Evolutionary conservation across 306 rosid genomes (phyloP).

Genomic region (Rosa rugosa): DNA sequence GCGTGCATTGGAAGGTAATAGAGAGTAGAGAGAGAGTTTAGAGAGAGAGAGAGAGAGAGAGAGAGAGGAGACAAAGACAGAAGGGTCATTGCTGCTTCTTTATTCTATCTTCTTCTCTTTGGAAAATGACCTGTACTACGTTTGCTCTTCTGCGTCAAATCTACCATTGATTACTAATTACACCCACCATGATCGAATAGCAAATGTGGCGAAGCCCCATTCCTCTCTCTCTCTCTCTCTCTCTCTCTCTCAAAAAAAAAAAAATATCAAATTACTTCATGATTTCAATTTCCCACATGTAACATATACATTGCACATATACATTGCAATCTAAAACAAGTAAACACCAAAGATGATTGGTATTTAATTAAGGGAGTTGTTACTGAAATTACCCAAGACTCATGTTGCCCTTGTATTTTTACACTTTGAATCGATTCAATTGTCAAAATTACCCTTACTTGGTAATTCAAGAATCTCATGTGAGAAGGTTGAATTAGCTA

Average conservation of each 20-base stretch:
- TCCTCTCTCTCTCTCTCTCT: background rate
- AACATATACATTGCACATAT: background rate
- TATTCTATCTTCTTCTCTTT: conserved; percentile 23
- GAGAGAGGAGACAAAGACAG: conserved; percentile 10
- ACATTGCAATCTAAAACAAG: background rate
- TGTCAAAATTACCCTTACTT: background rate
- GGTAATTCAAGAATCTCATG: background rate
- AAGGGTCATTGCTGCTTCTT: conserved; percentile 31
- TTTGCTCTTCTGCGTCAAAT: conserved; percentile 1
- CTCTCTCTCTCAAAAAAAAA: background rate
- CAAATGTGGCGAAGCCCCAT: background rate
- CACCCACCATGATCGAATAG: background rate
- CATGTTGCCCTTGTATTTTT: background rate
- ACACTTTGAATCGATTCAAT: background rate
- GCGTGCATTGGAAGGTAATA: conserved; percentile 42
- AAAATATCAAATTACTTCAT: background rate
- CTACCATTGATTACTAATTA: background rate
- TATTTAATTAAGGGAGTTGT: background rate
- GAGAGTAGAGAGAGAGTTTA: conserved; percentile 8
- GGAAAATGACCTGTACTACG: conserved; percentile 18
- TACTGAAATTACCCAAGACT: background rate
- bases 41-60: background rate
- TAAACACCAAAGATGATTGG: background rate
- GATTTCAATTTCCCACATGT: background rate
- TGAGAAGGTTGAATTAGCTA: background rate